Evolutionary conservation across 345 rosid genomes (phyloP).

Genomic region (Reutealis trisperma): DNA sequence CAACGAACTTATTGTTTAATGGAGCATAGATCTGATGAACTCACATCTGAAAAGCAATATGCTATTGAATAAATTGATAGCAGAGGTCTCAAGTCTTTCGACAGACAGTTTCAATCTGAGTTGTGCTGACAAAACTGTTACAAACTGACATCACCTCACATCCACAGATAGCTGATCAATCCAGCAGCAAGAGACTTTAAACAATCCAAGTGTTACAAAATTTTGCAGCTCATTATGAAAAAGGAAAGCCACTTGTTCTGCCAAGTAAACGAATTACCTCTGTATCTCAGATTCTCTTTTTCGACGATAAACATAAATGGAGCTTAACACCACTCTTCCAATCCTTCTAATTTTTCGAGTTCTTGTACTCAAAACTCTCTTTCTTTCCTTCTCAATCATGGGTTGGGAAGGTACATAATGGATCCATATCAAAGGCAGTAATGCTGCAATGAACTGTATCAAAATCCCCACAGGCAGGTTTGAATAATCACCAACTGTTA

Average conservation of each 20-base stretch:
- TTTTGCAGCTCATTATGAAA: neutral
- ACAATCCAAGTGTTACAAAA: neutral
- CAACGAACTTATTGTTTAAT: neutral
- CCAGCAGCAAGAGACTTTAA: neutral
- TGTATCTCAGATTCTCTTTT: conserved; percentile 60
- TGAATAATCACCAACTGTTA: conserved; percentile 64
- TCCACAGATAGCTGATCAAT: neutral
- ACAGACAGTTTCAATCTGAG: neutral
- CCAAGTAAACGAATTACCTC: conserved; percentile 18
- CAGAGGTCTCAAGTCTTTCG: neutral
- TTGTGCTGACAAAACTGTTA: neutral
- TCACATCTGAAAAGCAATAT: neutral
- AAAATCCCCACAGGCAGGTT: conserved; percentile 56
- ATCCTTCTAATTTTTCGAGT: conserved; percentile 57
- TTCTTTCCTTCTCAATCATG: conserved; percentile 47
- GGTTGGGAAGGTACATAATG: conserved; percentile 51
- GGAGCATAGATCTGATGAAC: neutral
- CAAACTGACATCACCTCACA: neutral
- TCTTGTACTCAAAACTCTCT: conserved; percentile 49
- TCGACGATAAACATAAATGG: conserved; percentile 41
- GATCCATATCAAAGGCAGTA: conserved; percentile 66
- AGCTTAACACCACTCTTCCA: conserved; percentile 49
- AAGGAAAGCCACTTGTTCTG: neutral
- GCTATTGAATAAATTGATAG: neutral
- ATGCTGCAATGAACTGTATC: conserved; percentile 67